A percentile compares a stretch with the other conserved stretches of the same genome.
These are phyloP conservation scores for Ustilago trichophora DNA, from an alignment of 1,284 basidiomycete genomes.

Conservation along the genomic window DNA sequence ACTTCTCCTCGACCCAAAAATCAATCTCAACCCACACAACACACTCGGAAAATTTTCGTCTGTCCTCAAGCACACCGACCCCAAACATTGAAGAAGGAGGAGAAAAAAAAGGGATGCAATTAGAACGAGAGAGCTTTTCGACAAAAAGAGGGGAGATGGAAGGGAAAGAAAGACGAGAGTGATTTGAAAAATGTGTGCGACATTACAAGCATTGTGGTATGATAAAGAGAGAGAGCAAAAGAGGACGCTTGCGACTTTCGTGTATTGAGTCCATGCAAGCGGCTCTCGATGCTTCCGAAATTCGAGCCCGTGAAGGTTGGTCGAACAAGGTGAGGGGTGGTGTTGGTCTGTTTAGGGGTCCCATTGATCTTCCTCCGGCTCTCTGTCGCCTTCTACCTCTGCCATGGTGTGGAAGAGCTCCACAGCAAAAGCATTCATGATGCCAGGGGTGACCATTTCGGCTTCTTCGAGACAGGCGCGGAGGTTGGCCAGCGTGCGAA, in stretches of 20 bases:
- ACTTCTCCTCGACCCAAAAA: too few species aligned
- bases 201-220: not conserved
- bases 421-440: conserved; percentile 62
- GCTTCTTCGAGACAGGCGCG: conserved; percentile 48
- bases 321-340: too few species aligned
- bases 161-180: not conserved
- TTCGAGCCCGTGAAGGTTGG: too few species aligned
- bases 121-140: conserved; percentile 4
- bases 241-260: conserved; percentile 8
- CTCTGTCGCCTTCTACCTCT: conserved; percentile 45
- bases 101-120: conserved; percentile 3
- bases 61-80: not conserved
- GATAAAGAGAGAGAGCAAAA: not conserved
- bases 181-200: not conserved
- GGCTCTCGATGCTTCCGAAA: too few species aligned
- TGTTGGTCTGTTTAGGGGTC: too few species aligned
- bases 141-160: too few species aligned
- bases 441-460: conserved; percentile 57
- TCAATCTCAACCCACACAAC: too few species aligned
- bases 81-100: not conserved
- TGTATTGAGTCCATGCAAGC: conserved; percentile 6
- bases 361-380: conserved; percentile 47
- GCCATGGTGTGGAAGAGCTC: conserved; percentile 61
- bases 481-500: conserved; percentile 47
- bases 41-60: not conserved